These are phyloP conservation scores for Kluyveromyces sp. DNA, from an alignment of 1,139 yeast genomes.

Conservation along the genomic window DNA sequence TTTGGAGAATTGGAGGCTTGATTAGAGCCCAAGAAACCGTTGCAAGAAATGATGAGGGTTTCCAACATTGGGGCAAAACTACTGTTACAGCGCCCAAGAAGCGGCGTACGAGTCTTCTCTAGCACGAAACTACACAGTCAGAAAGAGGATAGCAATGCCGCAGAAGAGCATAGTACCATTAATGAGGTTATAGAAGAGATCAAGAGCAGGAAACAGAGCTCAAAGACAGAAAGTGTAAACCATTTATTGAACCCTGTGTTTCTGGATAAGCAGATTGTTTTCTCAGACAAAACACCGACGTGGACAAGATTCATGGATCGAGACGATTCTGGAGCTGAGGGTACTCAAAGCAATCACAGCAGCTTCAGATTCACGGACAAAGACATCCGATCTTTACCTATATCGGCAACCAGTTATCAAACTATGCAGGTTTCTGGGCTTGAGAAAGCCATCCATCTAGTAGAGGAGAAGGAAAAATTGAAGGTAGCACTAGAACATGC, in stretches of 20 bases:
- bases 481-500: conserved; percentile 19
- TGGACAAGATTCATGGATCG: not conserved
- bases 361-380: not conserved
- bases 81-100: not conserved
- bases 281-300: conserved; percentile 1
- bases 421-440: conserved; percentile 1
- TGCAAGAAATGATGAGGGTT: not conserved
- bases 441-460: conserved; percentile 12
- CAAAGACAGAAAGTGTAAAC: not conserved
- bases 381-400: conserved; percentile 3
- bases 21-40: not conserved
- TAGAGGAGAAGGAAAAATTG: conserved; percentile 21
- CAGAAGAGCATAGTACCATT: conserved; percentile 2
- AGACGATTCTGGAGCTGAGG: not conserved
- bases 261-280: conserved; percentile 2
- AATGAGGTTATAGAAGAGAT: conserved; percentile 1
- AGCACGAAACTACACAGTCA: not conserved
- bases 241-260: conserved; percentile 4
- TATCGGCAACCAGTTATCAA: not conserved
- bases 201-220: not conserved
- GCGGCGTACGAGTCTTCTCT: not conserved
- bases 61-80: not conserved
- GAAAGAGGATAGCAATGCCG: not conserved
- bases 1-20: not conserved
- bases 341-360: not conserved